phyloP scores from a whole-genome alignment of 805 yeast species.

The Metschnikowia noctiluminum region DNA sequence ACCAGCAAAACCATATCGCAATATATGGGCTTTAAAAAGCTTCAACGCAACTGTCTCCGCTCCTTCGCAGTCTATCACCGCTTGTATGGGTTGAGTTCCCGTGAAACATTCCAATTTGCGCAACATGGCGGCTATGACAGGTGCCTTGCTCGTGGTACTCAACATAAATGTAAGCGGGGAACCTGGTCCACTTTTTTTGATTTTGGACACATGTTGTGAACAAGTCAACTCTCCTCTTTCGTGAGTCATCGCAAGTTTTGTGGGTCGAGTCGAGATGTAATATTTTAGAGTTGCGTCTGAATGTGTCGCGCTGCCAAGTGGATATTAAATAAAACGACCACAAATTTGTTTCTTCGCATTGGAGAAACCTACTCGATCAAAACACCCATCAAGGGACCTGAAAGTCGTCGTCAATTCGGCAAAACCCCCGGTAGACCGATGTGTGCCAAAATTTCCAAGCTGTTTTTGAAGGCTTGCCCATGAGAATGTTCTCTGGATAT shows the following conservation, averaged over 20 bases:
- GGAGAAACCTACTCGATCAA: not conserved
- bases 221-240: not conserved
- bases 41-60: not conserved
- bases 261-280: conserved; percentile 2
- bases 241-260: not conserved
- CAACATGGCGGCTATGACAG: not conserved
- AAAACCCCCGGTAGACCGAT: not conserved
- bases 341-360: not conserved
- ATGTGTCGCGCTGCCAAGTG: not conserved
- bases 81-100: not conserved
- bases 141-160: not conserved
- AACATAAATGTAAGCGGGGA: not conserved
- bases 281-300: not conserved
- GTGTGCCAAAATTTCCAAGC: not conserved
- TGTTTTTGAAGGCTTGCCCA: not conserved
- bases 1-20: too few species aligned
- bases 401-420: not conserved
- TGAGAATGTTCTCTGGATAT: not conserved
- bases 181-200: not conserved
- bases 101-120: not conserved
- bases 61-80: conserved; percentile 1
- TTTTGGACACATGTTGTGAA: not conserved
- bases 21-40: not conserved
- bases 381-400: not conserved
- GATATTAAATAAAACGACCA: not conserved